phyloP scores from a whole-genome alignment of 148 eudicot genomes.

The Silene uniflora region DNA sequence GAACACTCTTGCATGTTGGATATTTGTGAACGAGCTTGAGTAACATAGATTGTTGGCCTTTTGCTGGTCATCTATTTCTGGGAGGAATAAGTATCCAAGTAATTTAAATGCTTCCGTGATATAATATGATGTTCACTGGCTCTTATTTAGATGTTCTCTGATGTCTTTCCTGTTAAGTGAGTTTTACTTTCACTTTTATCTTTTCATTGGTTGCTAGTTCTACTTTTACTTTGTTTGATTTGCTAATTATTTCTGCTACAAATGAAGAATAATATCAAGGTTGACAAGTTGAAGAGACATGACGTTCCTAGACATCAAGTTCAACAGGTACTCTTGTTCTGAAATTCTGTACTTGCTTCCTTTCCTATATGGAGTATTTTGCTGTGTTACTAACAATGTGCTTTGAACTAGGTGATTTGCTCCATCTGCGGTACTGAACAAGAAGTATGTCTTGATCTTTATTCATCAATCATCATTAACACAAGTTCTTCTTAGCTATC shows the following conservation, averaged over 20 bases:
- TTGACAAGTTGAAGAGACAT: slow-evolving; percentile 62
- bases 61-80: no score
- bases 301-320: slow-evolving; percentile 71
- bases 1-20: no score
- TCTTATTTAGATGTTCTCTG: background rate
- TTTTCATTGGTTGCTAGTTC: background rate
- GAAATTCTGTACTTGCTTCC: background rate
- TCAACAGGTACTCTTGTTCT: slow-evolving; percentile 39
- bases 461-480: background rate
- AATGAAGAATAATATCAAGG: slow-evolving; percentile 60
- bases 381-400: slow-evolving; percentile 1
- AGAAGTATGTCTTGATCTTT: slow-evolving; percentile 49
- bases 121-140: no score
- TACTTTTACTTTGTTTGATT: background rate
- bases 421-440: slow-evolving; percentile 88
- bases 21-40: no score
- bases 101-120: no score
- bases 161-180: background rate
- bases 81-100: no score
- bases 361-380: background rate
- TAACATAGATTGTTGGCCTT: no score
- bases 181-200: no score
- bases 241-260: slow-evolving; percentile 6
- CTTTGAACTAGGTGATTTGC: slow-evolving; percentile 60
- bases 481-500: background rate